Evolutionary conservation across 495 filamentous ascomycete genomes (phyloP), one percentile per base, ranked within the genome.

Genomic region (Parachaetomium inaequale): DNA sequence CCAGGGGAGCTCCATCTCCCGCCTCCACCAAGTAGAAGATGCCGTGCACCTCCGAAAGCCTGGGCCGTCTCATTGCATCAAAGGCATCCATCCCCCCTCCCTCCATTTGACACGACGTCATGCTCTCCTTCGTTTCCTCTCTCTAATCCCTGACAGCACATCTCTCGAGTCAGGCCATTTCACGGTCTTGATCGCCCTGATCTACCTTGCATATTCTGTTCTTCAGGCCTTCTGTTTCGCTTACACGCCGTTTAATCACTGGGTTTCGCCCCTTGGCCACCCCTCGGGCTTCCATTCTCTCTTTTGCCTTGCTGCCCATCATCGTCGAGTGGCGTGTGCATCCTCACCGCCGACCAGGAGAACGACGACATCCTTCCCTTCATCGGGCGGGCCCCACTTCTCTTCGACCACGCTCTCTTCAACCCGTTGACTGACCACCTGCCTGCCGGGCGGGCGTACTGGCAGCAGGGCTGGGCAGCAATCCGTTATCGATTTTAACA

Each of bases 341-440:
- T 38, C 29, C 31, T 56, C 36, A 6, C 47, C 31, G 23, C 17
- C 50, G 25, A 19, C 50, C 55, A 51, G 52, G 63, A 57, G 62
- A 51, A 56, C 62, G 21, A 57, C 32, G 31, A 31, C 59, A 46
- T 52, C 67, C 59, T 68, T 65, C 62, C 66, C 64, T 68, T 68
- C 52, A 53, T 51, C 56, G 70, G 70, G 70, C 70, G 46, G 70
- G 70, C 58, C 70, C 70, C 70, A 38, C 60, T 64, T 66, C 61
- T 64, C 59, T 66, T 70, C 63, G 21, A 59, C 40, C 53, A 56
- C 54, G 21, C 59, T 63, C 59, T 64, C 54, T 62, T 61, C 45
- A 7, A 38, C 17, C 42, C 19, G 2, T 38, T 55, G 14, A 23
- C 29, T 49, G 31, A 42, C 26, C 55, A 59, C 38, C 49, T 50